phyloP scores from a whole-genome alignment of 1,284 basidiomycete species.

The Puccinia horiana region DNA sequence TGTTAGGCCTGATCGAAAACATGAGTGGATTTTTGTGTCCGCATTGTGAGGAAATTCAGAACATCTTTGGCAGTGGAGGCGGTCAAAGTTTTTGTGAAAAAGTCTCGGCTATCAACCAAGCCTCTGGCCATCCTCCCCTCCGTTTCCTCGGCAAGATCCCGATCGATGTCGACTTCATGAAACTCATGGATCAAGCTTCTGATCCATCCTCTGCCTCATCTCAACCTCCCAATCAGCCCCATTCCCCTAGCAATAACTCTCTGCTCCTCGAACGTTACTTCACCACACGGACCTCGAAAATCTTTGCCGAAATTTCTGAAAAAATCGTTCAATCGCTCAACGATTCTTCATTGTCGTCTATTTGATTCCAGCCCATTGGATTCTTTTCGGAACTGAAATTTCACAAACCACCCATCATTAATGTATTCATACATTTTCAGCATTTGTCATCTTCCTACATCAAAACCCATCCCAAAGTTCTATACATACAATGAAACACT shows the following conservation, averaged over 20 bases:
- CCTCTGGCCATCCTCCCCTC: slow-evolving; percentile 61
- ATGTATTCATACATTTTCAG: no score
- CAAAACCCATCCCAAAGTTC: no score
- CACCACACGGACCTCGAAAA: background rate
- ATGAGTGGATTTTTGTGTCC: slow-evolving; percentile 99
- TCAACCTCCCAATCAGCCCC: background rate
- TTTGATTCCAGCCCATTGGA: background rate
- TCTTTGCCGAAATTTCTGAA: background rate
- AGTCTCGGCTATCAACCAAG: slow-evolving; percentile 41
- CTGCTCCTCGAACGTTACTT: slow-evolving; percentile 11
- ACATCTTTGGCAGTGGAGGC: slow-evolving; percentile 92
- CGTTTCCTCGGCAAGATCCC: slow-evolving; percentile 85
- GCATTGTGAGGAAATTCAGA: slow-evolving; percentile 76
- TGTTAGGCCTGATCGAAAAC: slow-evolving; percentile 95
- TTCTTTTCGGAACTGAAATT: no score
- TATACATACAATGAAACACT: no score
- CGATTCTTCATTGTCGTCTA: background rate
- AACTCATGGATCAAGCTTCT: slow-evolving; percentile 74
- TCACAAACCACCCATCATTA: no score
- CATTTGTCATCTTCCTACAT: no score
- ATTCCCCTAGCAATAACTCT: background rate
- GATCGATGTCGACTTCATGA: slow-evolving; percentile 88
- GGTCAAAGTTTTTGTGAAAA: slow-evolving; percentile 67
- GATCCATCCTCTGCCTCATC: background rate
- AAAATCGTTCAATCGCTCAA: slow-evolving; percentile 15